Evolutionary conservation across 192 early-diverging fungal genomes (phyloP), one percentile per base, ranked within the genome.

Genomic region (Linderina pennispora): DNA sequence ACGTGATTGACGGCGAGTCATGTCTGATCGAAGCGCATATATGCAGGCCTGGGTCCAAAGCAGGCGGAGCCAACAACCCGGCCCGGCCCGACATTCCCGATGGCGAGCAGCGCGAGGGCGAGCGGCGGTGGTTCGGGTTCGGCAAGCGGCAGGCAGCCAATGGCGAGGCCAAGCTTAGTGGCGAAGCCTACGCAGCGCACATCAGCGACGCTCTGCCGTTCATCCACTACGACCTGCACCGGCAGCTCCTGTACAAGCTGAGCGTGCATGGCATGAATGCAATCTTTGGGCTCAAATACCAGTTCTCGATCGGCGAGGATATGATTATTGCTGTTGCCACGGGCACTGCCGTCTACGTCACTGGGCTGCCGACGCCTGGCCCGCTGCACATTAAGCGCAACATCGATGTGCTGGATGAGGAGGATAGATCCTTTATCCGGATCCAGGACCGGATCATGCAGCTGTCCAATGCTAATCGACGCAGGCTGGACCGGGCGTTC

Each of bases 181-280:
- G 84, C 16, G 86, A 90, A 35, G 67, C 73, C 8, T 77, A 82
- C 36, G 85, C 88, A 0, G 68, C 60, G 8, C 69, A 78, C 40
- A 78, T 88, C 34, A 83, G 80, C 61, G 88, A 90, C 36, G 78
- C 86, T 0, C 77, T 90, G 33, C 88, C 88, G 1, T 90, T 90
- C 45, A 71, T 83, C 1, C 86, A 90, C 51, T 90, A 89, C 69
- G 88, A 90, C 45, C 51, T 90, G 18, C 87, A 90, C 56, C 73
- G 87, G 22, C 88, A 90, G 48, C 64, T 90, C 10, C 75, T 86
- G 56, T 86, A 84, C 64, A 89, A 89, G 46, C 76, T 89, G 18
- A 78, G 81, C 32, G 79, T 88, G 13, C 77, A 84, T 48, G 86
- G 86, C 6, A 62, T 88, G 44, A 90, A 90, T 35, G 79, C 86